A percentile compares a stretch with the other conserved stretches of the same genome.
These are phyloP conservation scores for Globisporangium rhizosaccharum DNA, from an alignment of 352 stramenopile species.

Conservation along the genomic window DNA sequence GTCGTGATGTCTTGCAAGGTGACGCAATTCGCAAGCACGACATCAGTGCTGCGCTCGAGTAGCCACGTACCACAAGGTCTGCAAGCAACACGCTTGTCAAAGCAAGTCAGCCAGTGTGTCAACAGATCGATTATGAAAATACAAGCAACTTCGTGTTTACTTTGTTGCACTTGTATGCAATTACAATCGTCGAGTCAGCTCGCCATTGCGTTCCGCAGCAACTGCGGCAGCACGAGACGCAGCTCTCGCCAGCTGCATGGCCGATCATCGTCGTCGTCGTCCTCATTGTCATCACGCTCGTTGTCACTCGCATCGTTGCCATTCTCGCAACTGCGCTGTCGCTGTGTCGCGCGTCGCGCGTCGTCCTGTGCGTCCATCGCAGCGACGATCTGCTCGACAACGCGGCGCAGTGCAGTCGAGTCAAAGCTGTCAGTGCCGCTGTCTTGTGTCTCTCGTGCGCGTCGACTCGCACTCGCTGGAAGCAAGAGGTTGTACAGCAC, in stretches of 20 bases:
- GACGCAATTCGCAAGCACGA: background rate
- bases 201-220: conserved; percentile 23
- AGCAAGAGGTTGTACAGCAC: conserved; percentile 82
- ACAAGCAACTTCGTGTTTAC: too few relatives aligned
- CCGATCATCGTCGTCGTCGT: conserved; percentile 3
- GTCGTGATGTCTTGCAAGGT: too few relatives aligned
- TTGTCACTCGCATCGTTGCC: background rate
- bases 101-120: too few relatives aligned
- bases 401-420: conserved; percentile 16
- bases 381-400: conserved; percentile 26
- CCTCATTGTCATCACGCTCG: conserved; percentile 10
- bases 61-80: too few relatives aligned
- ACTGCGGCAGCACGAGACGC: conserved; percentile 33
- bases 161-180: background rate
- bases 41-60: background rate
- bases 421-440: conserved; percentile 1
- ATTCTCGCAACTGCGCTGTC: background rate
- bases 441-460: background rate
- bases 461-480: background rate
- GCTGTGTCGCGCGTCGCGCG: background rate
- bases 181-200: background rate
- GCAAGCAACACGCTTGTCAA: too few relatives aligned
- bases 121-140: too few relatives aligned
- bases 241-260: conserved; percentile 26
- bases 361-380: conserved; percentile 13